Evolutionary conservation across 345 rosid species (phyloP).

Genomic region (Ceriops decandra): DNA sequence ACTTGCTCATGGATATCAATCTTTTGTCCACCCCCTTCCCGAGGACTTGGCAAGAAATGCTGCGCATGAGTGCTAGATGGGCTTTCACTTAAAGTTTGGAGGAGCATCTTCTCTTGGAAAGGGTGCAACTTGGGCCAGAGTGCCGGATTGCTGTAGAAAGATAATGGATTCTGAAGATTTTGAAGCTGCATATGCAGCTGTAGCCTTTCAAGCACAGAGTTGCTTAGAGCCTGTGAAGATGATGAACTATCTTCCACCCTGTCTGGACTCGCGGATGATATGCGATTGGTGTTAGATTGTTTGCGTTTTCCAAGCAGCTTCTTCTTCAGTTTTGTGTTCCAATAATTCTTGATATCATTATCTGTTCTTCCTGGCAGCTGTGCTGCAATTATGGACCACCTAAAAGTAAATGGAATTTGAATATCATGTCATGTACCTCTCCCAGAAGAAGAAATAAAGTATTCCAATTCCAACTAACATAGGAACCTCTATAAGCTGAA

Average conservation of each 20-base stretch:
- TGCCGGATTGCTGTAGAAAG: conserved; percentile 57
- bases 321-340: conserved; percentile 98
- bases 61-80: conserved; percentile 18
- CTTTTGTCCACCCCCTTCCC: conserved; percentile 19
- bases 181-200: conserved; percentile 95
- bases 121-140: conserved; percentile 81
- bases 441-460: conserved; percentile 20
- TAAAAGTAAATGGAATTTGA: conserved; percentile 23
- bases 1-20: conserved; percentile 15
- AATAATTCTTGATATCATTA: conserved; percentile 90
- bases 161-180: conserved; percentile 54
- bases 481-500: background rate
- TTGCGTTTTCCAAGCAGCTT: conserved; percentile 80
- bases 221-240: conserved; percentile 50
- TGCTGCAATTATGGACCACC: conserved; percentile 99
- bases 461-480: background rate
- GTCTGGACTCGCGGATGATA: conserved; percentile 18
- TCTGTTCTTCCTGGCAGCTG: conserved; percentile 99
- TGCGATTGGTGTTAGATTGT: conserved; percentile 39
- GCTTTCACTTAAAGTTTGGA: conserved; percentile 34
- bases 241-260: conserved; percentile 25
- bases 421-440: background rate
- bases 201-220: conserved; percentile 79
- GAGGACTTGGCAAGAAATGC: conserved; percentile 17
- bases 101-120: conserved; percentile 40